Conservation (phyloP, 148 eudicot genomes). For the Amaranthus palmeri region DNA sequence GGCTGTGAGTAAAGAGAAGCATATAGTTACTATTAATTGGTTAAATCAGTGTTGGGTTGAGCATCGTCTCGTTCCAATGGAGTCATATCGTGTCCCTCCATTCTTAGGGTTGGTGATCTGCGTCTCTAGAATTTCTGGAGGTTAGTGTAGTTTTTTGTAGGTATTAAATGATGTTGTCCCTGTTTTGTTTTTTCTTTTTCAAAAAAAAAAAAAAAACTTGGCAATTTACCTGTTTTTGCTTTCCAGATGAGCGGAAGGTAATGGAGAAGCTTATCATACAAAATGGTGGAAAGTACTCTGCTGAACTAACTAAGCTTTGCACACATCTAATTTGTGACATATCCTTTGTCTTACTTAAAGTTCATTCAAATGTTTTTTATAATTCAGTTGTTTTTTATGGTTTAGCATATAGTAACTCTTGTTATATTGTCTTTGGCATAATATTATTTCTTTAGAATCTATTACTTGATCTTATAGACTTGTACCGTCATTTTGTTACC, state of each 20-base stretch:
- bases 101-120: slow-evolving; percentile 79
- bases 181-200: background rate
- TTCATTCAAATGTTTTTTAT: slow-evolving; percentile 1
- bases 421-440: background rate
- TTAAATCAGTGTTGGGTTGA: slow-evolving; percentile 95
- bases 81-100: slow-evolving; percentile 76
- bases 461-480: background rate
- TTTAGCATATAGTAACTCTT: background rate
- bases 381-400: background rate
- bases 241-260: slow-evolving; percentile 78
- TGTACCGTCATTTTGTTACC: background rate
- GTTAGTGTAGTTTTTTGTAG: slow-evolving; percentile 32
- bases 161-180: slow-evolving; percentile 1
- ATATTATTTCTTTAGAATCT: slow-evolving; percentile 6
- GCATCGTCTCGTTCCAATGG: slow-evolving; percentile 91
- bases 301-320: slow-evolving; percentile 83
- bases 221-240: background rate
- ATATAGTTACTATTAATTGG: slow-evolving; percentile 78
- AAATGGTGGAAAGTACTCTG: slow-evolving; percentile 96
- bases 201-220: background rate
- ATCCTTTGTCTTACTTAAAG: slow-evolving; percentile 45
- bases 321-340: slow-evolving; percentile 92
- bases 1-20: slow-evolving; percentile 74
- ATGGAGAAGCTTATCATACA: slow-evolving; percentile 74
- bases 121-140: slow-evolving; percentile 78